Conservation (phyloP, 768 basidiomycete species). For the Coprinopsis strossmayeri region DNA sequence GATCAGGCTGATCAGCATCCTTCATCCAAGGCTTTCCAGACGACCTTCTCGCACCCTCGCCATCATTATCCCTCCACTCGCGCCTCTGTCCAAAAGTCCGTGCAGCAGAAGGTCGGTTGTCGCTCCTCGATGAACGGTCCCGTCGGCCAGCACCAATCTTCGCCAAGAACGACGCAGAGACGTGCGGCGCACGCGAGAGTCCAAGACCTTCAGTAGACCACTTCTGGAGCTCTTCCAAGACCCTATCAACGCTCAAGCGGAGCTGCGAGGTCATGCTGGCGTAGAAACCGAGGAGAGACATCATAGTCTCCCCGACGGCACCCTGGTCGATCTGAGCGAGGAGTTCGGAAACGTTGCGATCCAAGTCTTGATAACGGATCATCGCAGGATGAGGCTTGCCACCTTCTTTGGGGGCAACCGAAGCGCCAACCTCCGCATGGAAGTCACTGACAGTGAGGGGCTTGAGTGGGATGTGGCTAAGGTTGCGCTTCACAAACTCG, state of each 20-base stretch:
- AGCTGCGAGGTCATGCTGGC: slow-evolving; percentile 14
- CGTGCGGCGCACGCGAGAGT: slow-evolving; percentile 7
- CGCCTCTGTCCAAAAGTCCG: slow-evolving; percentile 8
- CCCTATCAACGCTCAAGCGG: slow-evolving; percentile 8
- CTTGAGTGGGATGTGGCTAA: slow-evolving; percentile 66
- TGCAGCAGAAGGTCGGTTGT: not conserved
- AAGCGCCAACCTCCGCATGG: not conserved
- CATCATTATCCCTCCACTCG: slow-evolving; percentile 10
- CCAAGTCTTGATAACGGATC: slow-evolving; percentile 20
- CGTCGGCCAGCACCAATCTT: slow-evolving; percentile 11
- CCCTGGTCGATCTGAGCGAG: slow-evolving; percentile 35
- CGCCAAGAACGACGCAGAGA: slow-evolving; percentile 14
- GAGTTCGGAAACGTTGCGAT: slow-evolving; percentile 23
- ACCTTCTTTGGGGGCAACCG: not conserved
- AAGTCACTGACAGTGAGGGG: slow-evolving; percentile 45
- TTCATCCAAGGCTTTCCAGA: not conserved
- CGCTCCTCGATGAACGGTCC: not conserved
- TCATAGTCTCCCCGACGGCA: slow-evolving; percentile 31
- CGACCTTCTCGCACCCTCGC: not conserved
- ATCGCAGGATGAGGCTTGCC: slow-evolving; percentile 1
- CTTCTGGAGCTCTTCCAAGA: slow-evolving; percentile 14
- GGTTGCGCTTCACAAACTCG: slow-evolving; percentile 54
- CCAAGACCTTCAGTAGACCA: slow-evolving; percentile 18
- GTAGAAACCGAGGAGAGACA: slow-evolving; percentile 21
- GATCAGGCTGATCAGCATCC: not conserved